Percentiles rank a stretch among this genome's conserved stretches.
Evolutionary conservation across 331 rosid genomes (phyloP).

Genomic region (Malus hybrid): DNA sequence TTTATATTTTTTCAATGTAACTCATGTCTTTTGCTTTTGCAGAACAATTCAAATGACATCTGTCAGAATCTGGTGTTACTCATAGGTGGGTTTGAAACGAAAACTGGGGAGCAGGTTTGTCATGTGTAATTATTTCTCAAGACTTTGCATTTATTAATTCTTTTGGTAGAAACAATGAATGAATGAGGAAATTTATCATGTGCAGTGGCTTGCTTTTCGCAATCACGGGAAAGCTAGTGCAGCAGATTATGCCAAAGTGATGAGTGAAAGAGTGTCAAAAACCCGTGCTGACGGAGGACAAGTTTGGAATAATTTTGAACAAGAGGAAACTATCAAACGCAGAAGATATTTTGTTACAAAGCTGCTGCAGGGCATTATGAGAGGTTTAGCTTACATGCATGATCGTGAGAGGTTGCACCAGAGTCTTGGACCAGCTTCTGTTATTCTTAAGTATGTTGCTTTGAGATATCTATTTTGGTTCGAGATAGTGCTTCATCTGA

Average conservation of each 20-base stretch:
- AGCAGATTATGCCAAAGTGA: slow-evolving; percentile 74
- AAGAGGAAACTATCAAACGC: slow-evolving; percentile 40
- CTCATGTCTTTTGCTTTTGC: slow-evolving; percentile 7
- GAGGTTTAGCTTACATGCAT: slow-evolving; percentile 80
- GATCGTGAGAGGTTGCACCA: slow-evolving; percentile 75
- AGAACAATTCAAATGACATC: slow-evolving; percentile 51
- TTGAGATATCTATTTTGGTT: slow-evolving; percentile 15
- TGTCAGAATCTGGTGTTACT: slow-evolving; percentile 59
- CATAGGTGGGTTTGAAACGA: slow-evolving; percentile 89
- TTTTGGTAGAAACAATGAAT: slow-evolving; percentile 12
- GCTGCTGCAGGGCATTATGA: slow-evolving; percentile 74
- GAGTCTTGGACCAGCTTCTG: slow-evolving; percentile 94
- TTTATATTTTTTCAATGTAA: not conserved
- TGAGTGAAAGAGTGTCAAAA: slow-evolving; percentile 58
- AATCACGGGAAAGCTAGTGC: slow-evolving; percentile 80
- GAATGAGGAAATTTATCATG: slow-evolving; percentile 7
- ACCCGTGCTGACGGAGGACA: slow-evolving; percentile 23
- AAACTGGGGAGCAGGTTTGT: slow-evolving; percentile 89
- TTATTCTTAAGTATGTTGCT: slow-evolving; percentile 65
- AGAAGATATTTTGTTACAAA: slow-evolving; percentile 51
- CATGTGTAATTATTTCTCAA: slow-evolving; percentile 7
- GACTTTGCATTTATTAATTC: not conserved
- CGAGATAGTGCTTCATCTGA: not conserved
- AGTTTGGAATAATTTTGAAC: slow-evolving; percentile 72
- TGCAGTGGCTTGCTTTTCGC: slow-evolving; percentile 98